A percentile compares a stretch with the other conserved stretches of the same genome.
Evolutionary conservation across 768 basidiomycete species (phyloP).

Genomic region (Clathrus columnatus): DNA sequence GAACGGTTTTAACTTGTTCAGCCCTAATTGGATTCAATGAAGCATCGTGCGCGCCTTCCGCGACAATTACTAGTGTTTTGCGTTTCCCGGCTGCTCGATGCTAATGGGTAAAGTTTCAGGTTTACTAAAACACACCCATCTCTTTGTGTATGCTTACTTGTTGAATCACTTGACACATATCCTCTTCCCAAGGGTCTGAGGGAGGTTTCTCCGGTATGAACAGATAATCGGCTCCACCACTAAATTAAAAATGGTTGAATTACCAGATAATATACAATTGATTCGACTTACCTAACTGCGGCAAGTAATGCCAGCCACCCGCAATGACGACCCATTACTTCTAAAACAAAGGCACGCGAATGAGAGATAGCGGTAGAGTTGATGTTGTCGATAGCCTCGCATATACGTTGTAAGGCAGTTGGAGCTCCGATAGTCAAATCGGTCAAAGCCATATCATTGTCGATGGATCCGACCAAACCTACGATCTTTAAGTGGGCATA

Average conservation of each 20-base stretch:
- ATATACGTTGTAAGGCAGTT: slow-evolving; percentile 92
- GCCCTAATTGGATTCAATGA: slow-evolving; percentile 87
- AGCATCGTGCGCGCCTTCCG: slow-evolving; percentile 88
- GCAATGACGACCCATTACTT: slow-evolving; percentile 99
- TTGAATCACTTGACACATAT: slow-evolving; percentile 81
- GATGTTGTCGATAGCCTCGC: slow-evolving; percentile 97
- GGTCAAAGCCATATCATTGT: slow-evolving; percentile 98
- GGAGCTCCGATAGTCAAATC: slow-evolving; percentile 95
- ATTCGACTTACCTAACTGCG: slow-evolving; percentile 65
- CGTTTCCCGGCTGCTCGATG: slow-evolving; percentile 90
- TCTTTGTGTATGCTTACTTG: slow-evolving; percentile 41
- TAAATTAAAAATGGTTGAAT: slow-evolving; percentile 20
- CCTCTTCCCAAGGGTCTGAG: slow-evolving; percentile 75
- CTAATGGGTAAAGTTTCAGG: slow-evolving; percentile 30
- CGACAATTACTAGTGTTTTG: slow-evolving; percentile 97
- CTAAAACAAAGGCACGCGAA: slow-evolving; percentile 94
- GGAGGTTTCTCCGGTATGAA: slow-evolving; percentile 97
- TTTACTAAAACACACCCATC: neutral
- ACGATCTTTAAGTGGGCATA: slow-evolving; percentile 89
- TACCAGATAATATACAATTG: neutral
- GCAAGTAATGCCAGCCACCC: slow-evolving; percentile 97
- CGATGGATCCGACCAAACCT: slow-evolving; percentile 97
- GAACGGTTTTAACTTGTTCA: slow-evolving; percentile 83
- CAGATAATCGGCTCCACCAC: slow-evolving; percentile 90
- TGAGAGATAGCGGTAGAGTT: slow-evolving; percentile 94